Base-by-base conservation (phyloP, 2,329 filamentous ascomycete genomes). In the Fusarium sp. region DNA sequence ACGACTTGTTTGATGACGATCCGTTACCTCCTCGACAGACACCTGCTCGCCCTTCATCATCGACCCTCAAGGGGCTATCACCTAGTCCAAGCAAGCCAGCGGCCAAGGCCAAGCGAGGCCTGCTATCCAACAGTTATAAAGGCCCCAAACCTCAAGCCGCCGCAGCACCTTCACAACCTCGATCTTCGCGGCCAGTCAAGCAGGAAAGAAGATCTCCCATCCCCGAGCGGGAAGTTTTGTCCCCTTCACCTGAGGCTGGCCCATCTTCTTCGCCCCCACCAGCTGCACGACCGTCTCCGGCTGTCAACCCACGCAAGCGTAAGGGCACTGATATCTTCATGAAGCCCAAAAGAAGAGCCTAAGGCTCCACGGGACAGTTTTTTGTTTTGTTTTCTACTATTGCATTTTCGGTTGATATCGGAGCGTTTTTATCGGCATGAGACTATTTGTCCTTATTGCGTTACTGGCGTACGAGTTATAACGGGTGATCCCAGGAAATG, bases 281-380 rank as follows among this genome's bases (percentile, higher is more conserved):
- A 6, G 27, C 54, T 27, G 25, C 62, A 44, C 53, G 67, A 46
- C 49, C 68, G 45, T 43, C 64, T 22, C 13, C 49, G 15, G 32
- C 54, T 16, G 44, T 61, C 27, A 65, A 49, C 5, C 54, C 70
- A 11, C 77, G 79, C 44, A 86, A 86, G 71, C 81, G 84, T 56
- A 85, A 85, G 71, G 74, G 78, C 1, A 82, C 83, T 7, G 82
- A 83, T 65, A 78, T 86, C n/a, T 87, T 87, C 66, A 85, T 86
- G 83, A 80, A 78, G 43, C 71, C 68, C 46, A 82, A 84, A 75
- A 86, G 82, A 74, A 74, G 73, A 54, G 61, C 54, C 16, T 75
- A 27, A 69, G n/a, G n/a, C 24, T 2, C 12, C 29, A 25, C 6
- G 10, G 20, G 11, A 7, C 5, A 29, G 6, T 44, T 54, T 27